phyloP scores from a whole-genome alignment of 139 green algal species.

The Klebsormidium nitens region DNA sequence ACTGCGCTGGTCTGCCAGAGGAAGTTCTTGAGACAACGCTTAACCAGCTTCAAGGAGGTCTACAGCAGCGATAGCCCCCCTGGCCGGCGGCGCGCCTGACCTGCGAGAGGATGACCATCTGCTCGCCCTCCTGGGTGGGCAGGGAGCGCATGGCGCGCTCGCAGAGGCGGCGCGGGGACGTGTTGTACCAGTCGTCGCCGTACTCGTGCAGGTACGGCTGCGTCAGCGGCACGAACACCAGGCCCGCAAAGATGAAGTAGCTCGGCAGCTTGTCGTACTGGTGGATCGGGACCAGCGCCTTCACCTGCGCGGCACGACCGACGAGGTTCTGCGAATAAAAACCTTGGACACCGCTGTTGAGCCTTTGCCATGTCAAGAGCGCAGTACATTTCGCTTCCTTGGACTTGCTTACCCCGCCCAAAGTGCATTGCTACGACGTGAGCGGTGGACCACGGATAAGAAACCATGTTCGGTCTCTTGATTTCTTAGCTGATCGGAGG shows the following conservation, averaged over 20 bases:
- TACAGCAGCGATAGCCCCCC: background rate
- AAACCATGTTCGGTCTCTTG: too few species aligned
- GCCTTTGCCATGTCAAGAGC: too few species aligned
- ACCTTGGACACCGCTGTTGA: too few species aligned
- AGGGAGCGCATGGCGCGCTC: slow-evolving; percentile 55
- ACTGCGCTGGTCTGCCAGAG: background rate
- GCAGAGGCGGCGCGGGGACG: slow-evolving; percentile 48
- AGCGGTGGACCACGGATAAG: too few species aligned
- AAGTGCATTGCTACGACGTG: too few species aligned
- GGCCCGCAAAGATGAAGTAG: slow-evolving; percentile 57
- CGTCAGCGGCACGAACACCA: slow-evolving; percentile 61
- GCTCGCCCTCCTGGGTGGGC: slow-evolving; percentile 43
- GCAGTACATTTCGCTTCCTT: too few species aligned
- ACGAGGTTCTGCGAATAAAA: slow-evolving; percentile 5
- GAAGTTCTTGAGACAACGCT: background rate
- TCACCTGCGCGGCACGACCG: slow-evolving; percentile 3
- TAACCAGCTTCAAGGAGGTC: background rate
- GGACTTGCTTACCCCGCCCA: too few species aligned
- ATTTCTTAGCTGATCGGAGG: too few species aligned
- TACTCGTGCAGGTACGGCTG: slow-evolving; percentile 65
- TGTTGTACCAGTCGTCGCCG: slow-evolving; percentile 57
- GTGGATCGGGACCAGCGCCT: slow-evolving; percentile 58
- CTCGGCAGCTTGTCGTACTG: slow-evolving; percentile 53
- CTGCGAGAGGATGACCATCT: slow-evolving; percentile 58
- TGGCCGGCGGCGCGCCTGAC: slow-evolving; percentile 17